These are phyloP conservation scores for Trichocomaceae sp. DNA, from an alignment of 2,329 filamentous ascomycete species.

Conservation along the genomic window DNA sequence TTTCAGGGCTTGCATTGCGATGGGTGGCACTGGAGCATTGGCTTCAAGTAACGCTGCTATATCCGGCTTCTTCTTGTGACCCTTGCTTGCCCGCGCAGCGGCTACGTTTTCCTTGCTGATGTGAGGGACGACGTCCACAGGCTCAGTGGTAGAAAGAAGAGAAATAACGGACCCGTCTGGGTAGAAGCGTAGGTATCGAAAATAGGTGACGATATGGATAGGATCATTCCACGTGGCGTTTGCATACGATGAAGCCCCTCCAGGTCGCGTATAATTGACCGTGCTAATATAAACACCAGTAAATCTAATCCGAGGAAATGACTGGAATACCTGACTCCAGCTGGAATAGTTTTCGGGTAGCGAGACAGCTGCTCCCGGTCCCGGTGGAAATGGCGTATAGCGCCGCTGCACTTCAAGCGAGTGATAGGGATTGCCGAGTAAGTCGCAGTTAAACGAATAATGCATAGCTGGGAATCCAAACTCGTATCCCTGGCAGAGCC, in stretches of 20 bases:
- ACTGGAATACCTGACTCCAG: conserved; percentile 68
- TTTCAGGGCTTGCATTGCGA: conserved; percentile 56
- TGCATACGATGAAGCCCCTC: conserved; percentile 60
- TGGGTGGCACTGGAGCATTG: conserved; percentile 27
- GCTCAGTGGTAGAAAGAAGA: conserved; percentile 73
- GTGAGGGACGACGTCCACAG: conserved; percentile 78
- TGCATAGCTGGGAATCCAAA: conserved; percentile 80
- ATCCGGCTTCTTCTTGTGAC: conserved; percentile 36
- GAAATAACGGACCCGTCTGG: conserved; percentile 79
- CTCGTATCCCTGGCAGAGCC: conserved; percentile 61
- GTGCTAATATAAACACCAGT: conserved; percentile 95
- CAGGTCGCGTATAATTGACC: conserved; percentile 85
- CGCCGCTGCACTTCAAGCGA: conserved; percentile 25
- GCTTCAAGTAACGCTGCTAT: conserved; percentile 26
- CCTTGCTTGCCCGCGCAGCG: conserved; percentile 27
- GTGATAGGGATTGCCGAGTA: conserved; percentile 42
- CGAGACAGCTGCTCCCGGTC: conserved; percentile 19
- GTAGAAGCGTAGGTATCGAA: conserved; percentile 92
- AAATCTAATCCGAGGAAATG: conserved; percentile 80
- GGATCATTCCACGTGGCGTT: conserved; percentile 71
- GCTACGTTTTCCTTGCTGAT: conserved; percentile 64
- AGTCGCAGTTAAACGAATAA: conserved; percentile 63
- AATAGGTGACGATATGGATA: conserved; percentile 95
- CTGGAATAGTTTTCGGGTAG: conserved; percentile 38
- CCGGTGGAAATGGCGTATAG: conserved; percentile 32